Evolutionary conservation across 169 alveolate species (phyloP).

Genomic region (Theileria annulata): DNA sequence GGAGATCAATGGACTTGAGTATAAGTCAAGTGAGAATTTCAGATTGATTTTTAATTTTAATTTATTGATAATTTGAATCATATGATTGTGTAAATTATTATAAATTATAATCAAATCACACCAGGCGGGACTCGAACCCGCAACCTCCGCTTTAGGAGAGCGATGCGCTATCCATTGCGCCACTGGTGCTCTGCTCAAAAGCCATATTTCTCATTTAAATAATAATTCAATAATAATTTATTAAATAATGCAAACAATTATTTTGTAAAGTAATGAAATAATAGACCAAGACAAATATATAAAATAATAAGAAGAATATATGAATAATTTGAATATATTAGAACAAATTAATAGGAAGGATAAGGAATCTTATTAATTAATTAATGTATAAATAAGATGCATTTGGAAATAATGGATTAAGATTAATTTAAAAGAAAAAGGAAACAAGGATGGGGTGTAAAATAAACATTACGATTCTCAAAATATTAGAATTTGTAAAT

Average conservation of each 20-base stretch:
- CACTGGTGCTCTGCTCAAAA: constrained; percentile 84
- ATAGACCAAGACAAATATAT: neutral
- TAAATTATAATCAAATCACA: constrained; percentile 61
- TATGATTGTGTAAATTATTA: neutral
- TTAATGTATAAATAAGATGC: neutral
- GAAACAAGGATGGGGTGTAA: neutral
- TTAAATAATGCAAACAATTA: neutral
- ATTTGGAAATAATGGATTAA: neutral
- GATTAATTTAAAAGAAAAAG: neutral
- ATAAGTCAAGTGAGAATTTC: neutral
- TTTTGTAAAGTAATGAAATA: neutral
- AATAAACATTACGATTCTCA: neutral
- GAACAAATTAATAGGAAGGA: neutral
- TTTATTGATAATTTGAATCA: neutral
- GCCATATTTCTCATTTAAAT: neutral
- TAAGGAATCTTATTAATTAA: neutral
- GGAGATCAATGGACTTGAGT: neutral
- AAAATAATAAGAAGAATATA: neutral
- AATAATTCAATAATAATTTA: neutral
- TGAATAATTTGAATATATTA: neutral
- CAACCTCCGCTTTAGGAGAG: constrained; percentile 95
- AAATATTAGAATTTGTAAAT: neutral
- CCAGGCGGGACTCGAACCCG: constrained; percentile 96
- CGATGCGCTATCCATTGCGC: constrained; percentile 95
- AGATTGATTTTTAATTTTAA: too few species aligned